Base-by-base conservation (phyloP, 768 basidiomycete species). In the Cytidiella melzeri region DNA sequence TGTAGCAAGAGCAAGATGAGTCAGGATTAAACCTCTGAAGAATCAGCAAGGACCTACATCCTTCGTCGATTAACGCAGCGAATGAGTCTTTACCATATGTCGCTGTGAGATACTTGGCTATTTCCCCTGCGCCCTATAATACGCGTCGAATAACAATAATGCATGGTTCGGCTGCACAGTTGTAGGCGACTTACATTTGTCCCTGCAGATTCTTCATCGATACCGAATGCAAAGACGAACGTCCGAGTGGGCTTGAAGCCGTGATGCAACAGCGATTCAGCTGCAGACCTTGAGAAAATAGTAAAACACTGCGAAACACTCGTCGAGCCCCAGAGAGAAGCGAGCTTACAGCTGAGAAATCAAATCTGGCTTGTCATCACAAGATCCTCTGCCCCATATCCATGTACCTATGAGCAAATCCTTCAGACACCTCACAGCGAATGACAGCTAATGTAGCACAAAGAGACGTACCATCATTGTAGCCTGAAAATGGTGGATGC, bases 361-460 rank as follows among this genome's bases (percentile, higher is more conserved):
- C 41, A 87, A 59, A n/a, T 79, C 81, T 42, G 75, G 77, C 69
- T 92, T 92, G 67, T 88, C 85, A 58, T 92, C 88, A 2, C 69
- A 70, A 41, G 76, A 73, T 28, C 89, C 89, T 7, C 89, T 73
- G 6, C 89, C 89, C 86, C 87, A 90, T 15, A 92, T 71, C 51
- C 71, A 75, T 45, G 76, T 67, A n/a, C 75, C 77, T 69, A 48
- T 57, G 36, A n/a, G n/a, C n/a, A n/a, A n/a, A n/a, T n/a, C n/a
- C n/a, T n/a, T n/a, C n/a, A n/a, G n/a, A n/a, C n/a, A n/a, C n/a
- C n/a, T n/a, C n/a, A n/a, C n/a, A n/a, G n/a, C n/a, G n/a, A n/a
- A n/a, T n/a, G n/a, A n/a, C n/a, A n/a, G n/a, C n/a, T n/a, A n/a
- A n/a, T n/a, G n/a, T n/a, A n/a, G n/a, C n/a, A n/a, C n/a, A n/a